Percentiles rank a stretch among this genome's conserved stretches.
Conservation (phyloP, 2,329 filamentous ascomycete genomes). For the Chaetomiaceae sp. region DNA sequence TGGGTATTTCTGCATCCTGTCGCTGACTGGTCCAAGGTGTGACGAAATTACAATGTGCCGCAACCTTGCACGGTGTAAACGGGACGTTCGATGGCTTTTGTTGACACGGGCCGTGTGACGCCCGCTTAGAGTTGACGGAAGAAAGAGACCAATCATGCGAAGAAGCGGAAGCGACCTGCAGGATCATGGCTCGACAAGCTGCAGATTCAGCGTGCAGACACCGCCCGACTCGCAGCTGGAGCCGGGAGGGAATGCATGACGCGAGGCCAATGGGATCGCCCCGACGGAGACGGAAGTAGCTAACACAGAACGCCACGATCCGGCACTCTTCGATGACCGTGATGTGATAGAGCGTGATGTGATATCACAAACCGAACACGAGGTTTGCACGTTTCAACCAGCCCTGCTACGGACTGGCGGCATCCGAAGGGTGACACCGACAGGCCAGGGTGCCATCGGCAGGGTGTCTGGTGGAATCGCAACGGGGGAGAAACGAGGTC, state of each 20-base stretch:
- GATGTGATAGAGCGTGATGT: not conserved
- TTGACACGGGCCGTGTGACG: constrained; percentile 1
- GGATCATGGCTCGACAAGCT: constrained; percentile 11
- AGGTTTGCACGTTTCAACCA: not conserved
- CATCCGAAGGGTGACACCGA: constrained; percentile 2
- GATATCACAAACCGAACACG: constrained; percentile 1
- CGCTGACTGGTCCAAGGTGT: not conserved
- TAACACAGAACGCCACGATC: constrained; percentile 13
- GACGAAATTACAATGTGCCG: not conserved
- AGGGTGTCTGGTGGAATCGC: not conserved
- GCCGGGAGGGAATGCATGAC: not conserved
- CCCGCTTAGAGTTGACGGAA: not conserved
- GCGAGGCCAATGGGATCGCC: not conserved
- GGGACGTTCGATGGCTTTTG: not conserved
- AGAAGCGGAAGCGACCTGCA: not conserved
- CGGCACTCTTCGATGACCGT: constrained; percentile 8
- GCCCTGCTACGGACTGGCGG: not conserved
- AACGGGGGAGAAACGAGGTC: not conserved
- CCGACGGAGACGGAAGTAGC: not conserved
- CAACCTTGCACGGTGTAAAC: not conserved
- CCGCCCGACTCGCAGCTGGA: constrained; percentile 3
- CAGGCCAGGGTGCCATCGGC: not conserved
- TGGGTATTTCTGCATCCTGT: constrained; percentile 10
- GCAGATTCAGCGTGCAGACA: constrained; percentile 2
- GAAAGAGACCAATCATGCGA: not conserved